Evolutionary conservation across 306 rosid genomes (phyloP).

Genomic region (Datisca glomerata): DNA sequence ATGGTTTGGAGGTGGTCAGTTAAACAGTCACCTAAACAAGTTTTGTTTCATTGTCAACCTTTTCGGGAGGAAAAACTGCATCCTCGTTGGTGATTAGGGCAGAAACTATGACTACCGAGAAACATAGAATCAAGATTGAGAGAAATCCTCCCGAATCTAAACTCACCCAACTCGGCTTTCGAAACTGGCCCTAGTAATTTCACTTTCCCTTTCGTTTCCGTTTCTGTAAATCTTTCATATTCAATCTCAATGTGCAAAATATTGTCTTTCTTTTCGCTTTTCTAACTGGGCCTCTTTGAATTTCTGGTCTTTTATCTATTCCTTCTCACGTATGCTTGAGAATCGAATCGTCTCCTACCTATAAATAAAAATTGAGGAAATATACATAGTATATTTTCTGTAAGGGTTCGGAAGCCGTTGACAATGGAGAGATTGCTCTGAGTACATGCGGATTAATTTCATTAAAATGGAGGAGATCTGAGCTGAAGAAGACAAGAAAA

Average conservation of each 20-base stretch:
- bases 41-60: neutral
- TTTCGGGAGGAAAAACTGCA: no score
- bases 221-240: neutral
- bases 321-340: neutral
- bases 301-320: neutral
- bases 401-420: no score
- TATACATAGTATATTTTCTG: no score
- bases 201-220: neutral
- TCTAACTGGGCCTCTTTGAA: neutral
- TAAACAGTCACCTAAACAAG: neutral
- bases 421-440: no score
- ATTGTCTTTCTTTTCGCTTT: neutral
- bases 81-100: conserved; percentile 14
- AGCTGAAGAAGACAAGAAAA: no score
- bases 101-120: conserved; percentile 52
- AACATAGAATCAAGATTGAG: conserved; percentile 69
- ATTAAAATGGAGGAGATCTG: no score
- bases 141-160: conserved; percentile 64
- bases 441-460: no score
- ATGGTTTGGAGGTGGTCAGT: neutral
- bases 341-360: neutral
- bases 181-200: conserved; percentile 72
- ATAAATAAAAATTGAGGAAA: no score
- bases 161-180: conserved; percentile 60
- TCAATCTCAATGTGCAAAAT: neutral